These are phyloP conservation scores for Athelia sp. DNA, from an alignment of 1,284 basidiomycete genomes.

Conservation along the genomic window DNA sequence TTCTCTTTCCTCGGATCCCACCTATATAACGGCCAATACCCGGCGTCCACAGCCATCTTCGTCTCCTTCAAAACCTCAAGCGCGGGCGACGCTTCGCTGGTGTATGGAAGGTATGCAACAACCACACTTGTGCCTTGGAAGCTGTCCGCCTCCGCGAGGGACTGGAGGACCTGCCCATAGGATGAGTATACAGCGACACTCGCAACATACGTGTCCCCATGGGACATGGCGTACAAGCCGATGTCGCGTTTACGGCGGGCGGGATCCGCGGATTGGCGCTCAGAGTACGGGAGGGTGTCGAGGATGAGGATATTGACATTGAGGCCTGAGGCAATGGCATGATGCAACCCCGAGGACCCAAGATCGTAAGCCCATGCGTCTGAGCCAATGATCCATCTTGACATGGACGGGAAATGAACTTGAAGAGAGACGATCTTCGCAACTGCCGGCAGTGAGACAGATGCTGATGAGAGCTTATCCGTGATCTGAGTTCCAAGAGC, in stretches of 20 bases:
- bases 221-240: conserved; percentile 97
- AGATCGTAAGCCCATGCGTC: conserved; percentile 98
- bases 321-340: conserved; percentile 85
- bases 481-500: conserved; percentile 60
- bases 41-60: conserved; percentile 93
- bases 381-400: conserved; percentile 95
- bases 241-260: conserved; percentile 87
- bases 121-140: conserved; percentile 91
- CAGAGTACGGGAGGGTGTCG: conserved; percentile 87
- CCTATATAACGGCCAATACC: conserved; percentile 98
- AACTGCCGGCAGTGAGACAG: conserved; percentile 39
- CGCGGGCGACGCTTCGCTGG: conserved; percentile 69
- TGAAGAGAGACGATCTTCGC: conserved; percentile 55
- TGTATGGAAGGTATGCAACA: conserved; percentile 93
- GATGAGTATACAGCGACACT: conserved; percentile 95
- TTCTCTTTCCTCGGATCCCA: conserved; percentile 90
- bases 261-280: conserved; percentile 67
- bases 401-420: conserved; percentile 59
- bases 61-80: conserved; percentile 94
- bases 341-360: conserved; percentile 94
- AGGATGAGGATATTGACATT: conserved; percentile 96
- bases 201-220: conserved; percentile 95
- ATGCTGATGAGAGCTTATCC: conserved; percentile 42
- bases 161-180: conserved; percentile 92
- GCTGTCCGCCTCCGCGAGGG: conserved; percentile 87